Base-by-base conservation (phyloP, 2,329 filamentous ascomycete genomes). In the Paraphaeosphaeria sporulosa region DNA sequence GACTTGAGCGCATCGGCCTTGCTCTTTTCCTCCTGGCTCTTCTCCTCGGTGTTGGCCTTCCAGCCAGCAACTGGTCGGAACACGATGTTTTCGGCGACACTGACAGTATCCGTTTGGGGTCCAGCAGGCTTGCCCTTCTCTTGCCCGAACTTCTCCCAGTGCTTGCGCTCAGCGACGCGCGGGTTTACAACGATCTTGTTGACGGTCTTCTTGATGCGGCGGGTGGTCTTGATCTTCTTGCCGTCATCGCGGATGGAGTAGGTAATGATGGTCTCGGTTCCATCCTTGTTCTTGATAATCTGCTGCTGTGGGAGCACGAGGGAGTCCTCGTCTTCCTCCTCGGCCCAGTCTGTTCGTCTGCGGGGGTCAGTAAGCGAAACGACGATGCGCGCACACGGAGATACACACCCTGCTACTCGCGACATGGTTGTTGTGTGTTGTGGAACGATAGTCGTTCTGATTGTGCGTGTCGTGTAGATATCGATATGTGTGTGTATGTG, bases 181-280 rank as follows among this genome's bases (percentile, higher is more conserved):
- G 95, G 95, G 86, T 98, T 98, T 72, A 99, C 94, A 68, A 92
- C 88, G 81, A 96, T 93, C 80, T 93, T 94, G 81, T 96, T 89
- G 70, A 94, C 90, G 64, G 91, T 96, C 75, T 93, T 92, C 78
- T 94, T 93, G 83, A 98, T 94, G 73, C 94, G 92, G 78, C 95
- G 94, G 63, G 94, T 98, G 65, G 93, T 95, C 87, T 98, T 98
- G 76, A 98, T 91, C 81, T 96, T 96, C 80, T 96, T 94, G 81
- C 92, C 92, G 65, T 94, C 87, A 70, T 99, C 95, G 83, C 97
- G 94, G 83, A 93, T 89, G 73, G 89, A 87, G 84, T 92, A 96
- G 65, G 91, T 92, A 76, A 97, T 90, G 71, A 95, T 91, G 49
- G 96, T 99, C 83, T 97, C 97, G 73, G 93, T 97, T 78, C 96